Conservation (phyloP, 345 rosid genomes). For the Microthlaspi erraticum region DNA sequence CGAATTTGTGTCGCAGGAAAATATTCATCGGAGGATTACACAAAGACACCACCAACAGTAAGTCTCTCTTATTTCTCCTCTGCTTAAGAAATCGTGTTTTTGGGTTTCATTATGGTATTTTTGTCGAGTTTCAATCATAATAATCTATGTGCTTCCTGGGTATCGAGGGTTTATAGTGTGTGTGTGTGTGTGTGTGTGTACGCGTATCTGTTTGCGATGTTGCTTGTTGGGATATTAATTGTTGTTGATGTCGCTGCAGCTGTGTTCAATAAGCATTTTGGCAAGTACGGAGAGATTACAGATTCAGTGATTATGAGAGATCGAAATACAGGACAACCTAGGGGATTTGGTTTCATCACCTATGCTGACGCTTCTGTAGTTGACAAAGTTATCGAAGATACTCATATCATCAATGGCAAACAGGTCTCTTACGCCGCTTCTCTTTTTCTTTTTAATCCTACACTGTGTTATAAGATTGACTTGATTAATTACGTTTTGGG, state of each 20-base stretch:
- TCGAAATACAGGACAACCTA: slow-evolving; percentile 77
- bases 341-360: slow-evolving; percentile 93
- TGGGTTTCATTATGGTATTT: too few relatives aligned
- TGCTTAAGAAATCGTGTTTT: background rate
- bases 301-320: slow-evolving; percentile 96
- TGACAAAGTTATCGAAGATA: slow-evolving; percentile 83
- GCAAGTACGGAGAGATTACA: slow-evolving; percentile 80
- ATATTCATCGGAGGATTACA: slow-evolving; percentile 90
- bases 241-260: slow-evolving; percentile 47
- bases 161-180: too few relatives aligned
- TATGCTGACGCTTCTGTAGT: slow-evolving; percentile 86
- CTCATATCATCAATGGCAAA: slow-evolving; percentile 76
- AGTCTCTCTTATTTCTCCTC: background rate
- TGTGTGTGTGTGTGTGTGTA: too few relatives aligned
- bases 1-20: slow-evolving; percentile 54
- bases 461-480: background rate
- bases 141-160: too few relatives aligned
- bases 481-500: background rate
- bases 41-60: slow-evolving; percentile 71
- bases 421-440: slow-evolving; percentile 54
- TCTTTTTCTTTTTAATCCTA: background rate
- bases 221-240: slow-evolving; percentile 2
- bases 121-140: too few relatives aligned
- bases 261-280: slow-evolving; percentile 75
- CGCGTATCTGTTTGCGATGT: background rate